Percentiles rank a stretch among this genome's conserved stretches.
Evolutionary conservation across 2,329 filamentous ascomycete species (phyloP).

Genomic region (Fusarium verrucosum): DNA sequence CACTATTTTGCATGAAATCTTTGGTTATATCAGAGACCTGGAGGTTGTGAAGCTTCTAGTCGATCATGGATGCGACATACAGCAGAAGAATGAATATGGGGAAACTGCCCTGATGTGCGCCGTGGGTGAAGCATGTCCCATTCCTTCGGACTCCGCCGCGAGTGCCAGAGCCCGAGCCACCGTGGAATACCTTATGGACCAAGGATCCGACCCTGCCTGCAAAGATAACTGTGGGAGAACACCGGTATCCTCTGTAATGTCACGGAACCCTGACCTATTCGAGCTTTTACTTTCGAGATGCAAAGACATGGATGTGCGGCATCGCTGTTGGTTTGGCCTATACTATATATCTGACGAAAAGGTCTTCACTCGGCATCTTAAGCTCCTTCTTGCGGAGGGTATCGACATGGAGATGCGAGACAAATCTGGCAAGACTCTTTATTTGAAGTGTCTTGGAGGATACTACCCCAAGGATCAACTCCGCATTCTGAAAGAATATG

Average conservation of each 20-base stretch:
- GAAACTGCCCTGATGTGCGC: background rate
- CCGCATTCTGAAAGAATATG: background rate
- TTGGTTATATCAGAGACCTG: background rate
- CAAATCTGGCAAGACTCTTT: conserved; percentile 17
- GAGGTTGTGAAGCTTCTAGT: conserved; percentile 21
- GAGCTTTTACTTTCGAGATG: conserved; percentile 15
- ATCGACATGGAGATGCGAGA: conserved; percentile 20
- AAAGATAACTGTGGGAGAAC: background rate
- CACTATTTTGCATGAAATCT: conserved; percentile 11
- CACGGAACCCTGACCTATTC: background rate
- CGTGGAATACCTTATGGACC: conserved; percentile 23
- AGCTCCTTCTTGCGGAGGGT: conserved; percentile 20
- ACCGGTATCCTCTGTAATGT: background rate
- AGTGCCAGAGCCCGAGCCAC: background rate
- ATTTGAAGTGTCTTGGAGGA: conserved; percentile 10
- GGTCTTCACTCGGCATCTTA: conserved; percentile 6
- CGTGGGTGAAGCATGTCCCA: background rate
- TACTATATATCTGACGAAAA: background rate
- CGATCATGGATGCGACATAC: conserved; percentile 22
- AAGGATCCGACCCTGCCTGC: conserved; percentile 22
- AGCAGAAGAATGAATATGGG: background rate
- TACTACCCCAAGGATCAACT: background rate
- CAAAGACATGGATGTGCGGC: background rate
- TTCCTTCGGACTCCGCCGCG: too few species aligned
- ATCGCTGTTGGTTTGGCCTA: conserved; percentile 25